Conservation (phyloP, 306 rosid genomes). For the Notholithocarpus densiflorus region DNA sequence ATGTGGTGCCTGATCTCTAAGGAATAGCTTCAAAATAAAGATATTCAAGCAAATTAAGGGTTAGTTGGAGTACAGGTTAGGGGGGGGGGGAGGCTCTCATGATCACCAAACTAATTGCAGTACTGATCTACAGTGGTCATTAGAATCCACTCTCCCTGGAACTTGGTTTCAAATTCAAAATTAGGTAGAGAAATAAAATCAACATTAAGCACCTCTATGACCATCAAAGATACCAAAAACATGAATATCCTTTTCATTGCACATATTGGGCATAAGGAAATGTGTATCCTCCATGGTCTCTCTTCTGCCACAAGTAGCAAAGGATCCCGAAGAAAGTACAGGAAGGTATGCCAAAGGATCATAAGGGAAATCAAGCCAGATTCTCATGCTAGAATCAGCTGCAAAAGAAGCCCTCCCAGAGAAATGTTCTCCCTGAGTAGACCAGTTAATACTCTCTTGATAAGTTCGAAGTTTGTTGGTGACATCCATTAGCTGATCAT, state of each 20-base stretch:
- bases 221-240: slow-evolving; percentile 91
- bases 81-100: neutral
- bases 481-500: slow-evolving; percentile 32
- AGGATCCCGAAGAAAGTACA: slow-evolving; percentile 82
- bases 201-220: slow-evolving; percentile 63
- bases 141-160: neutral
- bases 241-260: slow-evolving; percentile 57
- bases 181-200: slow-evolving; percentile 8
- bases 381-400: slow-evolving; percentile 32
- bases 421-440: slow-evolving; percentile 54
- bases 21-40: neutral
- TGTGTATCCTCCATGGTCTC: slow-evolving; percentile 95
- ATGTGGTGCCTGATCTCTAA: neutral
- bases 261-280: slow-evolving; percentile 65
- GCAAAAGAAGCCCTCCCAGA: slow-evolving; percentile 38
- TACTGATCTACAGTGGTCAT: neutral
- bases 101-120: neutral
- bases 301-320: slow-evolving; percentile 88
- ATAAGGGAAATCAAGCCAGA: slow-evolving; percentile 38
- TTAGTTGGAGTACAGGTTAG: too few species aligned
- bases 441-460: slow-evolving; percentile 73
- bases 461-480: slow-evolving; percentile 28
- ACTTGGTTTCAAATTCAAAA: neutral
- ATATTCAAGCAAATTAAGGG: neutral
- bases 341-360: slow-evolving; percentile 53